Percentiles rank a stretch among this genome's conserved stretches.
These are phyloP conservation scores for Thraustochytrium striatum DNA, from an alignment of 352 stramenopile species.

Conservation along the genomic window DNA sequence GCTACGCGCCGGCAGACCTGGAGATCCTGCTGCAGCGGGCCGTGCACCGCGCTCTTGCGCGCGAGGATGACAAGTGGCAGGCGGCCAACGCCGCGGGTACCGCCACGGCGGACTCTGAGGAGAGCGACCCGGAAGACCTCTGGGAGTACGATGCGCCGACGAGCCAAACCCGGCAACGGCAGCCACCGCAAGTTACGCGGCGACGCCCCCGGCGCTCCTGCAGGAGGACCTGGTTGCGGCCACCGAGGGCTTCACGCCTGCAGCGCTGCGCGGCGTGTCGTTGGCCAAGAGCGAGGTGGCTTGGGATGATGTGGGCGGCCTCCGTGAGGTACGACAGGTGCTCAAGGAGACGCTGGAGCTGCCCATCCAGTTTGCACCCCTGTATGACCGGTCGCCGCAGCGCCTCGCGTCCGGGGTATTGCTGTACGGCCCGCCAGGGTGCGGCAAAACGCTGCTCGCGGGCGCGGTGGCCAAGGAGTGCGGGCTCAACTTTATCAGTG, in stretches of 20 bases:
- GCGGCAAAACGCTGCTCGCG: constrained; percentile 78
- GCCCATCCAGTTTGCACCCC: constrained; percentile 59
- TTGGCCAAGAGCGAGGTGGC: constrained; percentile 54
- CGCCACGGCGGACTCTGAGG: not conserved
- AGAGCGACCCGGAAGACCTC: not conserved
- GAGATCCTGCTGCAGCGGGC: constrained; percentile 6
- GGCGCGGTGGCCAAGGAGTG: constrained; percentile 76
- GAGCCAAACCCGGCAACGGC: no score
- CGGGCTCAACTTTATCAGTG: constrained; percentile 78
- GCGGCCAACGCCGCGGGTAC: not conserved
- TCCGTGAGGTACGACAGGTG: constrained; percentile 69
- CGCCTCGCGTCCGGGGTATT: constrained; percentile 76
- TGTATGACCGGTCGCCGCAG: constrained; percentile 73
- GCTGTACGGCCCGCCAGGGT: constrained; percentile 80
- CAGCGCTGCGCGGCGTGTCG: constrained; percentile 13
- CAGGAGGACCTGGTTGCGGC: constrained; percentile 20
- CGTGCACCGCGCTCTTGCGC: constrained; percentile 11
- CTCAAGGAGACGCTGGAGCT: constrained; percentile 81
- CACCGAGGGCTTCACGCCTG: constrained; percentile 41
- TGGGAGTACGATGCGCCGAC: no score
- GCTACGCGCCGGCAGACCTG: constrained; percentile 32
- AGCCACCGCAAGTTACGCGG: no score
- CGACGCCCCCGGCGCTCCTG: not conserved
- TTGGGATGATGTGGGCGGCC: constrained; percentile 76
- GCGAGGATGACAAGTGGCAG: not conserved